Evolutionary conservation across 1,284 basidiomycete species (phyloP), one percentile per base, ranked within the genome.

Genomic region (Cutaneotrichosporon sp.): DNA sequence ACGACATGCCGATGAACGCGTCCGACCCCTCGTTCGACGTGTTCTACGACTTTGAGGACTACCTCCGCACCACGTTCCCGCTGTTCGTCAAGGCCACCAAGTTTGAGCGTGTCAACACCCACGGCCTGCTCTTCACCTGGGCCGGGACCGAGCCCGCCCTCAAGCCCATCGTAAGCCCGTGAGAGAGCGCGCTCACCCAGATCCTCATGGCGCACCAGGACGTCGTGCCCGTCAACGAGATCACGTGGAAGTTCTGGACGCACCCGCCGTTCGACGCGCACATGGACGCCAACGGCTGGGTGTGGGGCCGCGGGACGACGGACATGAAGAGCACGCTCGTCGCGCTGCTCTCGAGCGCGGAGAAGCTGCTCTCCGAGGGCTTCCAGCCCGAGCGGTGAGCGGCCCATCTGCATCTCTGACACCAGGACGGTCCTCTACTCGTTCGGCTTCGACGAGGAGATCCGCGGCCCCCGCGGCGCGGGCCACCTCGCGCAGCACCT

Each of bases 121-220:
- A 86, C 59, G 88, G 86, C 0, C 73, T 89, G 11, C 79, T 89
- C 0, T 88, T 84, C 67, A 82, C 82, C 1, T 87, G 86, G 84
- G 74, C 80, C 42, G 89, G 88, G 34, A 80, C 80, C 2, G 79
- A 86, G 56, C 47, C 68, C 1, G 69, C 73, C 5, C 75, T 88
- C 54, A 87, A 88, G 71, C 89, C 88, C 0, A 70, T 88, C 2
- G 79, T 89, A n/a, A 31, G 11, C 56, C 75, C 22, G 14, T n/a
- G 25, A 85, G 81, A 1, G 86, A 87, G 67, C 84, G 86, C 77
- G 85, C 85, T 81, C 54, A 24, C 69, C 3, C 38, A 54, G 54
- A 43, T 53, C 13, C 36, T 45, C 29, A 58, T 51, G 46, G 20
- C 29, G 47, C 46, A 51, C 53, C 54, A 56, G 43, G 55, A 62